A percentile compares a stretch with the other conserved stretches of the same genome.
phyloP scores from a whole-genome alignment of 768 basidiomycete species.

The Coprinellus micaceus region DNA sequence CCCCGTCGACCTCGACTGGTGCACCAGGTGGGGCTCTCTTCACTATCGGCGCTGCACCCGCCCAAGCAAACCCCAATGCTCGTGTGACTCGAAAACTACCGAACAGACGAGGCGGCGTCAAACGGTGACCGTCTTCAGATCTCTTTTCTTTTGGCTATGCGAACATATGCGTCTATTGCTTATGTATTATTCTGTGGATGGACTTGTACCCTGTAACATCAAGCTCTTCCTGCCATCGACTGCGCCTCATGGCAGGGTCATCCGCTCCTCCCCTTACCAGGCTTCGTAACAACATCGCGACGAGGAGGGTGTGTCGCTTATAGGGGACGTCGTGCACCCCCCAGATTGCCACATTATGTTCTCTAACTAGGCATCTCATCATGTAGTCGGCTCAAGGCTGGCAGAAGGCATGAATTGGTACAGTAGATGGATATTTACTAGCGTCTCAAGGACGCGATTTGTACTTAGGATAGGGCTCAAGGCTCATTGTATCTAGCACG shows the following conservation, averaged over 20 bases:
- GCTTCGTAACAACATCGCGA: background rate
- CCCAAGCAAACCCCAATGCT: constrained; percentile 18
- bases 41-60: constrained; percentile 58
- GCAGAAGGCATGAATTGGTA: constrained; percentile 3
- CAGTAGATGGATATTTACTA: constrained; percentile 3
- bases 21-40: constrained; percentile 46
- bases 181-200: constrained; percentile 2
- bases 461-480: constrained; percentile 1
- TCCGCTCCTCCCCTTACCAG: background rate
- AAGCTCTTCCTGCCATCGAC: background rate
- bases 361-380: background rate
- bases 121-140: background rate
- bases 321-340: background rate
- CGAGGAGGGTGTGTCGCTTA: background rate
- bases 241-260: background rate
- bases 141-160: background rate
- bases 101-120: constrained; percentile 7
- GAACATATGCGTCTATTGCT: background rate
- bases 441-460: constrained; percentile 6
- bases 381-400: constrained; percentile 21
- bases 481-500: background rate
- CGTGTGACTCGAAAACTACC: constrained; percentile 14
- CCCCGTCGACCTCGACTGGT: constrained; percentile 33
- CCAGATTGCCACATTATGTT: background rate
- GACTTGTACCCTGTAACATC: constrained; percentile 2